These are phyloP conservation scores for Malassezia pachydermatis DNA, from an alignment of 1,284 basidiomycete genomes.

Conservation along the genomic window DNA sequence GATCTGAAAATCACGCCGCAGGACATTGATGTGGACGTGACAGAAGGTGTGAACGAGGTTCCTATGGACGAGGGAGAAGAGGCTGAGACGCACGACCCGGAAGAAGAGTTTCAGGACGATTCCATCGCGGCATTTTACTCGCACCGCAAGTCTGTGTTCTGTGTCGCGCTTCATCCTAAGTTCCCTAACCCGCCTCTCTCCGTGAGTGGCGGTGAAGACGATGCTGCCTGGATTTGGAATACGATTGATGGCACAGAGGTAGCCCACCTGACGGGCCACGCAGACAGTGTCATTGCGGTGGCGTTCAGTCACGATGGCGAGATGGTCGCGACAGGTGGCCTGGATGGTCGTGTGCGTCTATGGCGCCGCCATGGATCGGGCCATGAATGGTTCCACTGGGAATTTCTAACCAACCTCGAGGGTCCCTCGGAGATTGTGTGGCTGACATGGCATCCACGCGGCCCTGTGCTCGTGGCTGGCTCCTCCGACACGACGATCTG, in stretches of 20 bases:
- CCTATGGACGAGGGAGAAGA: conserved; percentile 18
- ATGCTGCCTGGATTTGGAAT: conserved; percentile 86
- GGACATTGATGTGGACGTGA: conserved; percentile 12
- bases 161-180: conserved; percentile 63
- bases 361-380: conserved; percentile 57
- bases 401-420: conserved; percentile 79
- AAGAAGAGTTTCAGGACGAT: conserved; percentile 36
- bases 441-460: conserved; percentile 92
- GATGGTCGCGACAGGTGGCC: conserved; percentile 84
- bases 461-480: conserved; percentile 75
- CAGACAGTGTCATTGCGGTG: conserved; percentile 73
- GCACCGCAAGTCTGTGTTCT: conserved; percentile 60
- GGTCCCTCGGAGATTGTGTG: conserved; percentile 95
- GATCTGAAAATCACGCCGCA: conserved; percentile 18
- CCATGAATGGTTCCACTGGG: conserved; percentile 65
- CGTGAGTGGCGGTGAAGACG: conserved; percentile 87
- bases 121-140: conserved; percentile 45
- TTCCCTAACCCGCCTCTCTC: conserved; percentile 70
- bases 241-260: conserved; percentile 70
- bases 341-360: conserved; percentile 86
- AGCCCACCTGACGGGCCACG: conserved; percentile 76
- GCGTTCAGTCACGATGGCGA: conserved; percentile 80
- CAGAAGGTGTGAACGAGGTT: conserved; percentile 4
- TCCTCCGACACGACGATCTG: conserved; percentile 91
- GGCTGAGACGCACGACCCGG: neutral